These are phyloP conservation scores for Chalciporus chontae DNA, from an alignment of 768 basidiomycete species.

Conservation along the genomic window DNA sequence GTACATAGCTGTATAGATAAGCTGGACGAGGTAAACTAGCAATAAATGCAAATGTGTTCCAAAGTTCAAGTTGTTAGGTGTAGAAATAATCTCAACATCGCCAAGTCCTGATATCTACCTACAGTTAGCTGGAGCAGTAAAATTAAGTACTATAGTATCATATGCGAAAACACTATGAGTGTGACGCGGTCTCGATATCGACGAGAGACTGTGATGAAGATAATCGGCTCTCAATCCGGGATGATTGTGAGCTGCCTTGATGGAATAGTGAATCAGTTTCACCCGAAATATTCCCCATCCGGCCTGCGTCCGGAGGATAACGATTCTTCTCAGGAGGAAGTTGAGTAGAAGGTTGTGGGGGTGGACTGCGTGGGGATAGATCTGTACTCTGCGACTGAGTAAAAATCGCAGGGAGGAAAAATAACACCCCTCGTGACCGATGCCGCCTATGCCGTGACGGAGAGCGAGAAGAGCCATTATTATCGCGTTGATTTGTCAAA, in stretches of 20 bases:
- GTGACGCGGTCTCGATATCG: constrained; percentile 23
- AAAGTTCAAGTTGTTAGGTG: background rate
- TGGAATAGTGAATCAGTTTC: constrained; percentile 21
- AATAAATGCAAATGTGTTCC: constrained; percentile 1
- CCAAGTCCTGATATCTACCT: constrained; percentile 12
- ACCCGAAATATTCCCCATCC: constrained; percentile 23
- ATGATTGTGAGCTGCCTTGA: constrained; percentile 30
- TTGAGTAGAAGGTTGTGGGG: constrained; percentile 23
- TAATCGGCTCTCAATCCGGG: constrained; percentile 25
- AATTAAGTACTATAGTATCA: constrained; percentile 25
- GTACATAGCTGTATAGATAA: background rate
- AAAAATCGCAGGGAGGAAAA: constrained; percentile 82
- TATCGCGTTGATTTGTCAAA: constrained; percentile 38
- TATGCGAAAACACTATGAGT: constrained; percentile 22
- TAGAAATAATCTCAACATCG: constrained; percentile 13
- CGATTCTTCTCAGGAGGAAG: constrained; percentile 46
- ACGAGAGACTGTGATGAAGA: constrained; percentile 28
- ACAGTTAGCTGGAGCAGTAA: constrained; percentile 32
- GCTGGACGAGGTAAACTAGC: background rate
- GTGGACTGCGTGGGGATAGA: constrained; percentile 29
- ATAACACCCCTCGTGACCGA: constrained; percentile 61
- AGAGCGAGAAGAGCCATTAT: constrained; percentile 40
- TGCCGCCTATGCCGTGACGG: constrained; percentile 46
- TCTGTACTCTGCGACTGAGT: constrained; percentile 40
- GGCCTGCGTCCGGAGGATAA: constrained; percentile 34